These are phyloP conservation scores for Begonia fuchsioides DNA, from an alignment of 306 rosid species.

Conservation along the genomic window DNA sequence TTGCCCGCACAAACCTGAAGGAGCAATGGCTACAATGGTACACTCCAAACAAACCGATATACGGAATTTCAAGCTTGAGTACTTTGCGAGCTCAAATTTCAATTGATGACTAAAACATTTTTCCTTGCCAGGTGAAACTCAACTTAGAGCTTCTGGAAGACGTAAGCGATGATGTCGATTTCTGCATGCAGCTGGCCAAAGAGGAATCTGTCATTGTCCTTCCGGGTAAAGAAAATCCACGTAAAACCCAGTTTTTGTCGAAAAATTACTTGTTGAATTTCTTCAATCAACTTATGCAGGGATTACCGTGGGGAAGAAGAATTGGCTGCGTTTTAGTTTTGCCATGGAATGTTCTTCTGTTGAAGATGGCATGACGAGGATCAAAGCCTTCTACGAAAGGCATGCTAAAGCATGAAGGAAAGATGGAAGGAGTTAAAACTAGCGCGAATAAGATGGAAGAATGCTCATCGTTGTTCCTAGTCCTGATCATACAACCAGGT, in stretches of 20 bases:
- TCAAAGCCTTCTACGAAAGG: constrained; percentile 29
- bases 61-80: background rate
- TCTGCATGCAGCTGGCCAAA: constrained; percentile 25
- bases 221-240: constrained; percentile 16
- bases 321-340: constrained; percentile 37
- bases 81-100: background rate
- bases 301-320: constrained; percentile 26
- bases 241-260: background rate
- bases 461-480: too few species aligned
- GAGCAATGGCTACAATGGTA: constrained; percentile 39
- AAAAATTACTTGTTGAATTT: background rate
- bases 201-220: constrained; percentile 30
- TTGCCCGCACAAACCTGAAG: constrained; percentile 39
- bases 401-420: constrained; percentile 13
- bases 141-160: constrained; percentile 25
- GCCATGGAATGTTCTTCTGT: constrained; percentile 29
- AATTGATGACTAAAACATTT: background rate
- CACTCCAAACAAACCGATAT: background rate
- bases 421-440: too few species aligned
- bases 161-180: constrained; percentile 33
- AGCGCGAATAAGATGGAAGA: too few species aligned
- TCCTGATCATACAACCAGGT: too few species aligned
- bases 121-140: constrained; percentile 24
- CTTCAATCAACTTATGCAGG: constrained; percentile 13
- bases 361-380: constrained; percentile 34